These are phyloP conservation scores for Zalerion maritima DNA, from an alignment of 495 filamentous ascomycete species.

Conservation along the genomic window DNA sequence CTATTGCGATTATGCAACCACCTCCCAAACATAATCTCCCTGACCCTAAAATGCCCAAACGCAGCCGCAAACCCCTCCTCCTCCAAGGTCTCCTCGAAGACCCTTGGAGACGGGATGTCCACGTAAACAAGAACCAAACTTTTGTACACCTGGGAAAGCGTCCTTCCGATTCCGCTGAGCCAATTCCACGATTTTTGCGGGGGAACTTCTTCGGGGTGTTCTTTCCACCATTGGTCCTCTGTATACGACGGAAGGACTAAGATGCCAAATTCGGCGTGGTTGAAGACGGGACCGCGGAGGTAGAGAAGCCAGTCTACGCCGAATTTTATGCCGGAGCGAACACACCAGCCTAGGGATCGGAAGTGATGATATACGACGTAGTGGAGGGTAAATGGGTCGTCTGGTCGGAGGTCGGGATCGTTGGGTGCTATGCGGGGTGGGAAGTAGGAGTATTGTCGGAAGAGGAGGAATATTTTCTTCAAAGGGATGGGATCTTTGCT, in stretches of 20 bases:
- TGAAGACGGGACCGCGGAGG: constrained; percentile 84
- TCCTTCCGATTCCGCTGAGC: constrained; percentile 81
- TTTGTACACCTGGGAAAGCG: constrained; percentile 82
- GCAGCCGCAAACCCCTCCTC: constrained; percentile 44
- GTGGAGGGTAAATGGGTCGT: constrained; percentile 73
- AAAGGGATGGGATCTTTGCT: constrained; percentile 33
- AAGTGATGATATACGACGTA: constrained; percentile 95
- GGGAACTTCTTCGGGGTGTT: constrained; percentile 24
- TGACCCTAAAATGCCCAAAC: constrained; percentile 57
- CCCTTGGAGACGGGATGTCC: constrained; percentile 63
- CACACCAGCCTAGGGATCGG: constrained; percentile 92
- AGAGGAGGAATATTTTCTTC: constrained; percentile 45
- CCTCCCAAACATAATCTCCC: constrained; percentile 67
- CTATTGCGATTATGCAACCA: constrained; percentile 70
- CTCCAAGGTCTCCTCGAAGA: constrained; percentile 19
- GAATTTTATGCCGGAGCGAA: constrained; percentile 87
- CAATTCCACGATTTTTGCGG: constrained; percentile 64
- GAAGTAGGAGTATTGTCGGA: constrained; percentile 54
- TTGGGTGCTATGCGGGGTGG: constrained; percentile 32
- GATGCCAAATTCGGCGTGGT: constrained; percentile 84
- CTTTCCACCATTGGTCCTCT: constrained; percentile 59
- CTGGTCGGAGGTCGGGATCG: constrained; percentile 31
- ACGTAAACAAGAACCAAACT: constrained; percentile 78
- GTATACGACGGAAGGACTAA: constrained; percentile 72
- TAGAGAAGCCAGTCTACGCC: constrained; percentile 88